Evolutionary conservation across 148 eudicot species (phyloP), one percentile per base, ranked within the genome.

Genomic region (Chenopodium quinoa): DNA sequence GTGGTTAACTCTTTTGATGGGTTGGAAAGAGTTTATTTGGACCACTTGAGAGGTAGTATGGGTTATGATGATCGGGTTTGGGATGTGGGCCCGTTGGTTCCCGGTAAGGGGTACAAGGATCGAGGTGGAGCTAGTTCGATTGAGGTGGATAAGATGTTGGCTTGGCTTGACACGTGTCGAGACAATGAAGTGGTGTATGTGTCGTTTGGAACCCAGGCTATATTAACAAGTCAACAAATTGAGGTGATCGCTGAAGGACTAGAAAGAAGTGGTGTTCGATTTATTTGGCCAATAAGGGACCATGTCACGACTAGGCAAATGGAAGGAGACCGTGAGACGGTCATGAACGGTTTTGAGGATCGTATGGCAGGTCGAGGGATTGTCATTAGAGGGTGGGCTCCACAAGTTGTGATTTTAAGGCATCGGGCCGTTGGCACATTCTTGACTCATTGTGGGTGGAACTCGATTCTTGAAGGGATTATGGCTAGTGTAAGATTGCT

Each of bases 361-460:
- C 80, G 82, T 4, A 79, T 80, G 63, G 76, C 34, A 5, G 85
- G 84, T 9, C 84, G 85, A 27, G 91, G 90, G 9, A 4, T 89
- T 23, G 81, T 89, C 14, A 69, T 91, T 2, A 85, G 60, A 34
- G 90, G 84, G 4, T 89, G 93, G 93, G 93, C 89, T 8, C 93
- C 93, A 0, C 92, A 91, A 66, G 79, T 86, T 62, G 29, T 60
- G 79, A 84, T 91, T 67, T 44, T 91, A 8, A 75, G 81, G 25
- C 92, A 91, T 52, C 71, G 48, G 9, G 86, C 92, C 2, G 72
- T 86, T 0, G 92, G 89, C 1, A 83, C 80, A 11, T 91, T 91
- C 46, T 48, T 91, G 80, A 91, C 89, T 4, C 93, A 91, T 54
- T 89, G 90, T 66, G 93, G 93, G 0, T 89, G 92, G 93, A 89